Conservation (phyloP, 345 rosid species). For the Odontarrhena argentea region DNA sequence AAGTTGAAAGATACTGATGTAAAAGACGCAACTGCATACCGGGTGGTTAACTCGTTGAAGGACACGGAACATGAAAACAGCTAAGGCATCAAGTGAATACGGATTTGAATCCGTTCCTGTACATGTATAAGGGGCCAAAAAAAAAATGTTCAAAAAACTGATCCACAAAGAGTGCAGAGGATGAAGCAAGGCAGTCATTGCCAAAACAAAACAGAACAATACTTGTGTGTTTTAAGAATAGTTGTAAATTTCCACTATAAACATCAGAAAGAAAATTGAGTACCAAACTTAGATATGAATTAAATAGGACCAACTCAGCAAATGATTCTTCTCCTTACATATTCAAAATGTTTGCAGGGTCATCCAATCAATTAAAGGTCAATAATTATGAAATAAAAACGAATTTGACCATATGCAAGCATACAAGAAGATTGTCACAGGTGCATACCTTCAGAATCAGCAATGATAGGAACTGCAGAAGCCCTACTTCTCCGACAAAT, state of each 20-base stretch:
- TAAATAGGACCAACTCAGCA: constrained; percentile 7
- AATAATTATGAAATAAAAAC: neutral
- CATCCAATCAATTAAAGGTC: constrained; percentile 8
- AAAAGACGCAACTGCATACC: constrained; percentile 45
- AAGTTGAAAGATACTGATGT: constrained; percentile 22
- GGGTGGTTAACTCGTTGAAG: constrained; percentile 91
- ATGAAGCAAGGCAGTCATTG: constrained; percentile 15
- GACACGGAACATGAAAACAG: constrained; percentile 88
- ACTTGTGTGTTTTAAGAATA: neutral
- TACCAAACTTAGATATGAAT: constrained; percentile 4
- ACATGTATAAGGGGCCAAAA: constrained; percentile 25
- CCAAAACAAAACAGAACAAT: neutral
- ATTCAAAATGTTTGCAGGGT: neutral
- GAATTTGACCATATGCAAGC: constrained; percentile 10
- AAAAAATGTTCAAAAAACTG: neutral
- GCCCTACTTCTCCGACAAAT: constrained; percentile 78
- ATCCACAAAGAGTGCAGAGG: constrained; percentile 9
- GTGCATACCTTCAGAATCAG: constrained; percentile 84
- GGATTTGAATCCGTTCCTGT: constrained; percentile 90
- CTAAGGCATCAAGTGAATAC: constrained; percentile 86
- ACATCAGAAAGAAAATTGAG: constrained; percentile 3
- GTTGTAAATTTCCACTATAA: neutral
- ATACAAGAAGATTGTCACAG: constrained; percentile 27
- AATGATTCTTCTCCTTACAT: constrained; percentile 9
- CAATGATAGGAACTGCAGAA: constrained; percentile 84